A percentile compares a stretch with the other conserved stretches of the same genome.
These are phyloP conservation scores for Dendrobium catenatum DNA, from an alignment of 106 monocot species.

Conservation along the genomic window DNA sequence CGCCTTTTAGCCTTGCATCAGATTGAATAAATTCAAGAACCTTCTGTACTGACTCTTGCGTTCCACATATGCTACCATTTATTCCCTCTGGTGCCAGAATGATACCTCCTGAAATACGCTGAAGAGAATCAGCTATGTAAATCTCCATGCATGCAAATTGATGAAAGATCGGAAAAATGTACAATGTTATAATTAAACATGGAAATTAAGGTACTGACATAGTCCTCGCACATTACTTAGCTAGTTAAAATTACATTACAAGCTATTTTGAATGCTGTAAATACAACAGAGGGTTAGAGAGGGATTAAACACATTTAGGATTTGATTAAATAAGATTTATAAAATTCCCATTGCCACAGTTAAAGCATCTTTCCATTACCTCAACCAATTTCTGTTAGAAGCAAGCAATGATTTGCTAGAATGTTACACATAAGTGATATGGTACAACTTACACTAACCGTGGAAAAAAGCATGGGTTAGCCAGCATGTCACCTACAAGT, in stretches of 20 bases:
- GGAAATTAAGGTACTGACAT: background rate
- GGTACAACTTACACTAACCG: no score
- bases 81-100: conserved; percentile 98
- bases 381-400: no score
- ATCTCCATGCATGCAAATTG: background rate
- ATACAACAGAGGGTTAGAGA: background rate
- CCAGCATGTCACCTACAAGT: no score
- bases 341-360: no score
- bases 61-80: conserved; percentile 95
- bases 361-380: no score
- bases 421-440: no score
- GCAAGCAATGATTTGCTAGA: no score
- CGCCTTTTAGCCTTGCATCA: conserved; percentile 60
- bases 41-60: conserved; percentile 61
- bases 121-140: conserved; percentile 64
- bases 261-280: background rate
- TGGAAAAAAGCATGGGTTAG: no score
- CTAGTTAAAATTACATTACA: background rate
- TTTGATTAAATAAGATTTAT: background rate
- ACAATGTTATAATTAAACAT: background rate
- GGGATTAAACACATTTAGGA: background rate
- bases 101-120: conserved; percentile 98
- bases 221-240: background rate
- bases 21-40: conserved; percentile 78
- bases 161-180: background rate